These are phyloP conservation scores for Solanum lycopersicoides DNA, from an alignment of 257 asterid genomes.

Conservation along the genomic window DNA sequence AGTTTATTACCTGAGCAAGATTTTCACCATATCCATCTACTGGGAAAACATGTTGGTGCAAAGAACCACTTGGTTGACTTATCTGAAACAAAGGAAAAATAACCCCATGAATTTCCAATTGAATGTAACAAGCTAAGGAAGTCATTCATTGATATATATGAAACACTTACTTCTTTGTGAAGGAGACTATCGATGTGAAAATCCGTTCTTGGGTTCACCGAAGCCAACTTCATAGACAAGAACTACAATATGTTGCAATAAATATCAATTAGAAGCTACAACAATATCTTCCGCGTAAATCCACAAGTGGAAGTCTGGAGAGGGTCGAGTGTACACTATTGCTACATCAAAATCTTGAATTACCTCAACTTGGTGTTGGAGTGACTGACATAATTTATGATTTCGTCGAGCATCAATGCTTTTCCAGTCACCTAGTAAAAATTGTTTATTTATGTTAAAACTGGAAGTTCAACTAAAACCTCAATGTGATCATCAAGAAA, in stretches of 20 bases:
- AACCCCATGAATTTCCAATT: not conserved
- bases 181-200: slow-evolving; percentile 37
- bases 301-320: not conserved
- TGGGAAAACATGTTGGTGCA: slow-evolving; percentile 49
- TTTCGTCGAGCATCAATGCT: slow-evolving; percentile 92
- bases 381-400: slow-evolving; percentile 91
- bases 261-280: not conserved
- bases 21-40: slow-evolving; percentile 38
- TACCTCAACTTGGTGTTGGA: slow-evolving; percentile 98
- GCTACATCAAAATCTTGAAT: not conserved
- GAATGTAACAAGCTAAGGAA: not conserved
- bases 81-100: slow-evolving; percentile 14
- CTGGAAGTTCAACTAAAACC: not conserved
- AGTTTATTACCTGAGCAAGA: slow-evolving; percentile 42
- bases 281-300: not conserved
- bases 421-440: slow-evolving; percentile 81
- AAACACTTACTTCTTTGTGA: slow-evolving; percentile 49
- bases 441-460: not conserved
- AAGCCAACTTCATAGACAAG: slow-evolving; percentile 80
- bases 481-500: not conserved
- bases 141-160: not conserved
- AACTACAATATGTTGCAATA: slow-evolving; percentile 27
- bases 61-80: slow-evolving; percentile 37
- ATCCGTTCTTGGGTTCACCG: slow-evolving; percentile 77
- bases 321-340: not conserved